Evolutionary conservation across 495 filamentous ascomycete genomes (phyloP).

Genomic region (Acidomyces sp.): DNA sequence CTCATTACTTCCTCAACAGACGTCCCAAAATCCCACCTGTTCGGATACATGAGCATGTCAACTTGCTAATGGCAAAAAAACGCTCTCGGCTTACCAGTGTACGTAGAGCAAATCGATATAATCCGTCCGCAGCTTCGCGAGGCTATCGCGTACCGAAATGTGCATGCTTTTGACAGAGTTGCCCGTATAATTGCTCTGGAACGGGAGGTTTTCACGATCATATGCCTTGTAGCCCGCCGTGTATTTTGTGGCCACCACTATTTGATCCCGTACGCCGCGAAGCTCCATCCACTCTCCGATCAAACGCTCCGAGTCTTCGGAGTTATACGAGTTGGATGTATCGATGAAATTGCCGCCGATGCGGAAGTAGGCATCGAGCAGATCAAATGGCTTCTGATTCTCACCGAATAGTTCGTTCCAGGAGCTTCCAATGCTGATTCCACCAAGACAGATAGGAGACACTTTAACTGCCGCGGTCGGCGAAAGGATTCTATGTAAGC

Average conservation of each 20-base stretch:
- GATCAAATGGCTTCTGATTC: conserved; percentile 6
- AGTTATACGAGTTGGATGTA: conserved; percentile 39
- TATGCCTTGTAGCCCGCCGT: conserved; percentile 20
- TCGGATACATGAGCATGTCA: too few species aligned
- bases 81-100: too few species aligned
- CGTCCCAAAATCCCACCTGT: conserved; percentile 22
- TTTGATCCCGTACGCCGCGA: conserved; percentile 39
- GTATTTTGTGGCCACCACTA: conserved; percentile 63
- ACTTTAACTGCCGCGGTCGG: conserved; percentile 14
- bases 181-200: conserved; percentile 42
- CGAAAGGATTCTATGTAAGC: conserved; percentile 14
- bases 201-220: conserved; percentile 9
- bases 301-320: conserved; percentile 52
- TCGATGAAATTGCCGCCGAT: conserved; percentile 20
- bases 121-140: conserved; percentile 48
- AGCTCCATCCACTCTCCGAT: conserved; percentile 60
- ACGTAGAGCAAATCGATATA: conserved; percentile 45
- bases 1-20: conserved; percentile 28
- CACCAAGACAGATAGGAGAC: conserved; percentile 9
- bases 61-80: too few species aligned
- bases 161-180: conserved; percentile 41
- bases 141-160: conserved; percentile 38
- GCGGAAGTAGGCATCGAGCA: conserved; percentile 14
- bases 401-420: conserved; percentile 9
- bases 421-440: conserved; percentile 9